Evolutionary conservation across 140 eudicot species (phyloP), one percentile per base, ranked within the genome.

Genomic region (Ambrosia hybrid): DNA sequence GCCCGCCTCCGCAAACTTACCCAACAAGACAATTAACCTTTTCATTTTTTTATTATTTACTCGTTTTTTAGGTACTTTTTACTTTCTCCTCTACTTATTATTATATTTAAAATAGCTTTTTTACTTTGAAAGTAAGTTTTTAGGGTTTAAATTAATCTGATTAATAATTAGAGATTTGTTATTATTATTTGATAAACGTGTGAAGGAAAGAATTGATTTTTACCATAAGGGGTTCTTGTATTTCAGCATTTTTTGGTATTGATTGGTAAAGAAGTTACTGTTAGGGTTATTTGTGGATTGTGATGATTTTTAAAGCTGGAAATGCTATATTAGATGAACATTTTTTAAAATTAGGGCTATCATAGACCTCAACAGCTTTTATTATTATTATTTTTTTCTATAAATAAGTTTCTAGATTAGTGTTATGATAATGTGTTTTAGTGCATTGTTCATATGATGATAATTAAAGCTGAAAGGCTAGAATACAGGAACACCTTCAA

Each of bases 11-110:
- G 88, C 41, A 83, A 89, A 73, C 73, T 80, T 65, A 75, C 88
- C 3, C 86, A 88, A 72, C 89, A 91, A 64, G 88, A 91, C 67
- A 85, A n/a, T n/a, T n/a, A n/a, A n/a, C n/a, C n/a, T n/a, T n/a
- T n/a, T n/a, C n/a, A n/a, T n/a, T n/a, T n/a, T n/a, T n/a, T n/a
- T n/a, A n/a, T n/a, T 17, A 33, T 41, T 60, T 38, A 2, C 34
- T 30, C 34, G 34, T 30, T 10, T 38, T 38, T 78, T 39, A 66
- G 69, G 76, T 57, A 63, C 12, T 71, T 56, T n/a, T 43, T 10
- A 11, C 26, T 65, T 77, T 10, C 51, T 76, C 17, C 26, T 68
- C 30, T 36, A 33, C 0, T 49, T 34, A 64, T 10, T 72, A 4
- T 6, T 1, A 21, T 21, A 21, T 21, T 30, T 30, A 30, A 37